Evolutionary conservation across 2,329 filamentous ascomycete genomes (phyloP).

Genomic region (Aotearoamyces nothofagi): DNA sequence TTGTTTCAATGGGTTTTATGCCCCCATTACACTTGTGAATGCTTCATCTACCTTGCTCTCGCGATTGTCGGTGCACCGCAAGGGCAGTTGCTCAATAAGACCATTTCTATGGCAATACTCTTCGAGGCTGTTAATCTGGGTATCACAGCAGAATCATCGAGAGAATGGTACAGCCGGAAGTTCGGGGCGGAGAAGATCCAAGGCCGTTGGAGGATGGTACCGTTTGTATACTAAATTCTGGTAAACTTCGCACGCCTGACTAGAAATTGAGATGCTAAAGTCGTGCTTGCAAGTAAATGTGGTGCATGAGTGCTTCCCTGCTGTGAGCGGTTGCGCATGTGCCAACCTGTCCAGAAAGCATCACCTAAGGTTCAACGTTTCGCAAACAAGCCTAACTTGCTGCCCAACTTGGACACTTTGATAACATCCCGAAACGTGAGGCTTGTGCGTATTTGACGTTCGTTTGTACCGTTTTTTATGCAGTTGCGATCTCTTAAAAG

Average conservation of each 20-base stretch:
- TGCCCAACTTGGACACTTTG: constrained; percentile 60
- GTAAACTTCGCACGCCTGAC: no score
- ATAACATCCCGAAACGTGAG: constrained; percentile 78
- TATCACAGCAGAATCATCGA: constrained; percentile 64
- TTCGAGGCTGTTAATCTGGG: constrained; percentile 73
- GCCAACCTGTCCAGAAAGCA: background rate
- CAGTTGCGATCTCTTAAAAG: constrained; percentile 36
- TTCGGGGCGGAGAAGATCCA: constrained; percentile 54
- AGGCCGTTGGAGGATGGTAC: constrained; percentile 62
- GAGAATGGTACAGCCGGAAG: constrained; percentile 61
- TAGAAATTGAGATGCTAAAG: no score
- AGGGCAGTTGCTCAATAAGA: constrained; percentile 52
- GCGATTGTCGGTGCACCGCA: constrained; percentile 57
- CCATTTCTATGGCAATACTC: constrained; percentile 50
- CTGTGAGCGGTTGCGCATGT: no score
- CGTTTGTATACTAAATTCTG: constrained; percentile 43
- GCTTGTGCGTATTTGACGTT: constrained; percentile 49
- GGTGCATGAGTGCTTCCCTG: no score
- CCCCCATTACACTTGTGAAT: constrained; percentile 87
- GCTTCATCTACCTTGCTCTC: constrained; percentile 67
- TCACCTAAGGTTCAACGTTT: constrained; percentile 10
- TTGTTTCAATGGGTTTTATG: constrained; percentile 62
- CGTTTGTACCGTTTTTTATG: constrained; percentile 35
- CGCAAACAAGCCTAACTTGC: constrained; percentile 41
- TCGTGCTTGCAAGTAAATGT: no score